Conservation (phyloP, 768 basidiomycete species). For the Jaapia argillacea region DNA sequence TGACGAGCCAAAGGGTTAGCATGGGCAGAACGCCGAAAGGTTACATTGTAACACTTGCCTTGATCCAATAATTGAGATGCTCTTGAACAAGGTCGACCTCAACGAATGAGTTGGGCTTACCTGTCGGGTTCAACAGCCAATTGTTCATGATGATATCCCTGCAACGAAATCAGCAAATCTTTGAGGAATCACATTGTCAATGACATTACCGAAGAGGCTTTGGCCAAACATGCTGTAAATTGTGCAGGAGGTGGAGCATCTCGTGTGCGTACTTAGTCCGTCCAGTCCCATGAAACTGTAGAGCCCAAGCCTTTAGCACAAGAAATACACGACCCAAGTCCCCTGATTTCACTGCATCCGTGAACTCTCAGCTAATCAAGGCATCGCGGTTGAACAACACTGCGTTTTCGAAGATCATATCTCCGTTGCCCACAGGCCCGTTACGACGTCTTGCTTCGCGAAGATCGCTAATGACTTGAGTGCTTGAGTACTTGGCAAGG, state of each 20-base stretch:
- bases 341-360: conserved; percentile 19
- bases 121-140: conserved; percentile 22
- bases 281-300: conserved; percentile 20
- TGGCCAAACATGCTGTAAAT: conserved; percentile 17
- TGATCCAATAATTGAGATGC: conserved; percentile 24
- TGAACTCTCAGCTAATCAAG: conserved; percentile 17
- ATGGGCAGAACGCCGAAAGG: background rate
- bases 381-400: conserved; percentile 21
- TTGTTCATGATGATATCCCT: conserved; percentile 20
- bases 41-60: conserved; percentile 10
- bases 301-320: conserved; percentile 17
- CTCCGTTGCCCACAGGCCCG: background rate
- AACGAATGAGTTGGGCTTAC: conserved; percentile 13
- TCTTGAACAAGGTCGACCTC: conserved; percentile 24
- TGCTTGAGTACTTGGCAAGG: conserved; percentile 12
- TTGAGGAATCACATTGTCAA: background rate
- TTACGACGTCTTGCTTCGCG: too few relatives aligned
- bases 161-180: background rate
- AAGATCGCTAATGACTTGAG: conserved; percentile 10
- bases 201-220: conserved; percentile 11
- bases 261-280: conserved; percentile 24
- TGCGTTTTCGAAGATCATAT: conserved; percentile 11
- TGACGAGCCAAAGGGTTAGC: conserved; percentile 2
- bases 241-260: conserved; percentile 19
- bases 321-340: conserved; percentile 20